phyloP scores from a whole-genome alignment of 176 grass and related monocot genomes.

The Oryza meyeriana region DNA sequence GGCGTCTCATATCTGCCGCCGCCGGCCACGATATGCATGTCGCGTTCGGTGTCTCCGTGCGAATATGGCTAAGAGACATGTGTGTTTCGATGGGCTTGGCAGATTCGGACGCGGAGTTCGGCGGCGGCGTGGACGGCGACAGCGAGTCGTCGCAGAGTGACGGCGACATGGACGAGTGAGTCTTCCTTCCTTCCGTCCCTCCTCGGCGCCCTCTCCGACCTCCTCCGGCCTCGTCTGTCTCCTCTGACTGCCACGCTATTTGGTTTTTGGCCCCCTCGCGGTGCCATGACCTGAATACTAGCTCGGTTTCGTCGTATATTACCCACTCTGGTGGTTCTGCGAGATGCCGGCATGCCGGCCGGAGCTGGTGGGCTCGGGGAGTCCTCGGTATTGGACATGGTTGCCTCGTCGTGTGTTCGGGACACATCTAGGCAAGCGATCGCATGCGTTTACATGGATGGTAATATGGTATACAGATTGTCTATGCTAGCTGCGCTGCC shows the following conservation, averaged over 20 bases:
- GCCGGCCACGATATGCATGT: slow-evolving; percentile 15
- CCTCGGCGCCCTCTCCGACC: neutral
- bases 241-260: neutral
- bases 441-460: slow-evolving; percentile 14
- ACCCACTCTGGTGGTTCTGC: neutral
- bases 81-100: slow-evolving; percentile 22
- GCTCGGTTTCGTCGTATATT: neutral
- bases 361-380: slow-evolving; percentile 7
- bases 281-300: neutral
- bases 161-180: slow-evolving; percentile 44
- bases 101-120: slow-evolving; percentile 42
- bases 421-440: slow-evolving; percentile 23
- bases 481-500: slow-evolving; percentile 1
- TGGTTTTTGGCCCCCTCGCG: slow-evolving; percentile 5
- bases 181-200: neutral
- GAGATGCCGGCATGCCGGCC: neutral
- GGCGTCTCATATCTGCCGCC: slow-evolving; percentile 5
- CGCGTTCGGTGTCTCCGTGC: neutral
- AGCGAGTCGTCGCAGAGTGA: slow-evolving; percentile 35
- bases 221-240: neutral
- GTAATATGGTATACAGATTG: neutral
- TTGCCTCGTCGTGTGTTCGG: slow-evolving; percentile 23
- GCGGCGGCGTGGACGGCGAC: slow-evolving; percentile 34
- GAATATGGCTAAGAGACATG: slow-evolving; percentile 32
- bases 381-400: neutral